Evolutionary conservation across 2,329 filamentous ascomycete genomes (phyloP).

Genomic region (Endocalyx cinctus): DNA sequence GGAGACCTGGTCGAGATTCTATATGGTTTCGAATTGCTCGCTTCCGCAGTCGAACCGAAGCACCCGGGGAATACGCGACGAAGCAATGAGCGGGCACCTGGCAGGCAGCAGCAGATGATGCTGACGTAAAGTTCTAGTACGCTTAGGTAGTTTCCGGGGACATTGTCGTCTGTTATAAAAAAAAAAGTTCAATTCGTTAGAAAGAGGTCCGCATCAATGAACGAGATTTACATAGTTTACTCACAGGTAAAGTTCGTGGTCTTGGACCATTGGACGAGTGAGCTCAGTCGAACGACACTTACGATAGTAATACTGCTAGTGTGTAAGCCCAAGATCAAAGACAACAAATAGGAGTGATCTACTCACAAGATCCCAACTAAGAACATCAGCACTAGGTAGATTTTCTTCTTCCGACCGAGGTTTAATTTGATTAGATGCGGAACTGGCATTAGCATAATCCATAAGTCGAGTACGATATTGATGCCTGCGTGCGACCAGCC

Average conservation of each 20-base stretch:
- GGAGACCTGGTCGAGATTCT: too few relatives aligned
- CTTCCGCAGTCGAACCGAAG: too few relatives aligned
- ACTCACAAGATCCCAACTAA: conserved; percentile 36
- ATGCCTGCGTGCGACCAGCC: conserved; percentile 33
- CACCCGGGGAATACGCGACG: too few relatives aligned
- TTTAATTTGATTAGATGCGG: conserved; percentile 35
- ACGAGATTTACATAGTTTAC: too few relatives aligned
- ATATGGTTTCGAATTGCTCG: too few relatives aligned
- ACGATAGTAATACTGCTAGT: conserved; percentile 25
- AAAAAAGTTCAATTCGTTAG: conserved; percentile 18
- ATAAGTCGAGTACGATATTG: conserved; percentile 37
- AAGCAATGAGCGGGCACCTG: conserved; percentile 12
- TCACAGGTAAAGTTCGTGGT: conserved; percentile 28
- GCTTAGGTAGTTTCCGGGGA: too few relatives aligned
- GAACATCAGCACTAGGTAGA: conserved; percentile 42
- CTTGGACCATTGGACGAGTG: conserved; percentile 24
- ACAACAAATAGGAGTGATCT: conserved; percentile 3
- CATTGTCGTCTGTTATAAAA: conserved; percentile 28
- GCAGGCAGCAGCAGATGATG: conserved; percentile 31
- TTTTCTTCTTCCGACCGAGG: conserved; percentile 44
- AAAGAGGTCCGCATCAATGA: not conserved
- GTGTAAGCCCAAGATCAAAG: not conserved
- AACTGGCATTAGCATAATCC: conserved; percentile 39
- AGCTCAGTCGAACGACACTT: conserved; percentile 25
- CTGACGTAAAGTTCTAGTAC: conserved; percentile 31